Base-by-base conservation (phyloP, 192 early-diverging fungal species). In the Jimgerdemannia flammicorona region DNA sequence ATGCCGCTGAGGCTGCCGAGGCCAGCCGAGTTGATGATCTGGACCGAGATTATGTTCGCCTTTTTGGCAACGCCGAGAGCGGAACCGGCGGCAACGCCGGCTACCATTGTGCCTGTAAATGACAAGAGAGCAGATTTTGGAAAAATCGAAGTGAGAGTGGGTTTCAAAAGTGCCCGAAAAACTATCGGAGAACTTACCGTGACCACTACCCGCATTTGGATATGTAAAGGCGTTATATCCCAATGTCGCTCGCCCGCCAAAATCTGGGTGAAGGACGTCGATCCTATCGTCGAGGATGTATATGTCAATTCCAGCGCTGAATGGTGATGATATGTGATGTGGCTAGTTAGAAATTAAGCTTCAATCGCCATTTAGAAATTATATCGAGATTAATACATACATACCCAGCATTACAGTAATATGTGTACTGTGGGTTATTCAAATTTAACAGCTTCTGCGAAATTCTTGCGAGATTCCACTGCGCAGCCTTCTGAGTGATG, bases 381-480 rank as follows among this genome's bases (percentile, higher is more conserved):
- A 59, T 14, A 59, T 59, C 49, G 14, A 59, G 39, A 3, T 44
- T 44, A 8, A 66, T 40, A 68, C 65, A 66, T 40, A 68, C 65
- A 70, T 71, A 80, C 79, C 76, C 80, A 54, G 64, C 74, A 7
- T 66, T 70, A 3, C 43, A 19, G 59, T 71, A 19, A 19, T 81
- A 81, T 40, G 44, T 63, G 64, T 81, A 81, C 42, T 59, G 8
- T 14, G 73, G 72, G 6, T 64, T 8, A 4, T 65, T 73, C 4
- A 49, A 20, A 11, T 67, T 65, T n/a, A 49, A 40, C 72, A 85
- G 73, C 77, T 89, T 91, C 78, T 95, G 89, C 14, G 94, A 94
- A 72, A 95, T 91, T 71, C 95, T 91, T 49, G 87, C 85, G n/a
- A 97, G 81, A 43, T 93, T 93, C 96, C 96, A 97, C 11, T 90